Conservation (phyloP, 139 green algal genomes). For the Raphidocelis subcapitata region DNA sequence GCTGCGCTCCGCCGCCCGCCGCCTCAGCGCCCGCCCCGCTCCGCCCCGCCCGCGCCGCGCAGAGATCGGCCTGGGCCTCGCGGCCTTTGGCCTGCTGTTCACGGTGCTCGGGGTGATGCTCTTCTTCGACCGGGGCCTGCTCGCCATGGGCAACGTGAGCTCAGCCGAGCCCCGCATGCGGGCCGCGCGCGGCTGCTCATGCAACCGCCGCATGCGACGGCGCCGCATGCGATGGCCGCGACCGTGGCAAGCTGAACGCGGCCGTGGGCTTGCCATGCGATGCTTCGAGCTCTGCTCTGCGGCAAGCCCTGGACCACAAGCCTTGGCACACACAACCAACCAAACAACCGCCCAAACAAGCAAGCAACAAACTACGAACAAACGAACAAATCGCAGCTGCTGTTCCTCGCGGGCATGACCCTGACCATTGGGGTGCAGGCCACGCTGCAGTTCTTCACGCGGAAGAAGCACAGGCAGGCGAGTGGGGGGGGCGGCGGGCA, state of each 20-base stretch:
- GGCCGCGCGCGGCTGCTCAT: background rate
- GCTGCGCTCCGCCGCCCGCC: no score
- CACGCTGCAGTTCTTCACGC: constrained; percentile 88
- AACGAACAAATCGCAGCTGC: no score
- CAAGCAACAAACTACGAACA: no score
- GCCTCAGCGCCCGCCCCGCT: no score
- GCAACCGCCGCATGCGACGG: background rate
- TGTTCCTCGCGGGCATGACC: constrained; percentile 89
- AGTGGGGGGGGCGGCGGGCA: background rate
- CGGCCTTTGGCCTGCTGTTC: constrained; percentile 92
- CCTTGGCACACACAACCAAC: no score
- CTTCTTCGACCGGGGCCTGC: constrained; percentile 94
- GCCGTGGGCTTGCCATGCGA: background rate
- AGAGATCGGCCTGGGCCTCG: constrained; percentile 98
- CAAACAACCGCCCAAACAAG: no score
- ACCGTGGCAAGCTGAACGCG: background rate
- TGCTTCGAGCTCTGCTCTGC: background rate
- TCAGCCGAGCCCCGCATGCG: background rate
- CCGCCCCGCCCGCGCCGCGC: constrained; percentile 12
- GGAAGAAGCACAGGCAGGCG: constrained; percentile 86
- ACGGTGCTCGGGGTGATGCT: constrained; percentile 91
- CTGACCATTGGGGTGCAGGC: constrained; percentile 87
- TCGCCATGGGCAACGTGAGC: constrained; percentile 97
- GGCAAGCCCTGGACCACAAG: no score
- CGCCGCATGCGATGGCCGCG: background rate